Conservation (phyloP, 345 rosid genomes). For the Lumnitzera racemosa region DNA sequence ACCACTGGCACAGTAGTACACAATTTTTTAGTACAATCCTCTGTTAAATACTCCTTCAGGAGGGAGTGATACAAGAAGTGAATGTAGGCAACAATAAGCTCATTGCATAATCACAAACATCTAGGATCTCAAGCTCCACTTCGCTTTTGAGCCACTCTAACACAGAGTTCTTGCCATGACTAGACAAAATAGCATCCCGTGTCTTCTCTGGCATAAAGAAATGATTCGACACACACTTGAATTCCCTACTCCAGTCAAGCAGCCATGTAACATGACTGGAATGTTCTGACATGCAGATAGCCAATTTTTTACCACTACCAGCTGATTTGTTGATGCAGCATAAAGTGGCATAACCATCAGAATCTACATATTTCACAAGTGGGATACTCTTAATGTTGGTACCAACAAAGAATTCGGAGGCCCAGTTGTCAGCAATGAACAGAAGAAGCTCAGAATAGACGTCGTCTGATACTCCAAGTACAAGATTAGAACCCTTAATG, state of each 20-base stretch:
- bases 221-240: slow-evolving; percentile 19
- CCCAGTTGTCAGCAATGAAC: slow-evolving; percentile 51
- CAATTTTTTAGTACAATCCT: slow-evolving; percentile 11
- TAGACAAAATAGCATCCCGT: slow-evolving; percentile 19
- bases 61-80: slow-evolving; percentile 52
- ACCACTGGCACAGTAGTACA: slow-evolving; percentile 46
- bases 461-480: slow-evolving; percentile 34
- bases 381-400: slow-evolving; percentile 35
- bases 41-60: slow-evolving; percentile 13
- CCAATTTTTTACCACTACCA: background rate
- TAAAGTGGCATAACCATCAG: slow-evolving; percentile 25
- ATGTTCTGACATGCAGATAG: slow-evolving; percentile 15
- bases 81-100: slow-evolving; percentile 35
- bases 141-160: slow-evolving; percentile 32
- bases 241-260: slow-evolving; percentile 46
- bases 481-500: slow-evolving; percentile 47
- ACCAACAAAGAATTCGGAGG: slow-evolving; percentile 14
- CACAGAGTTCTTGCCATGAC: slow-evolving; percentile 12
- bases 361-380: slow-evolving; percentile 37
- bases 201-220: slow-evolving; percentile 44
- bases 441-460: slow-evolving; percentile 41
- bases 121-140: slow-evolving; percentile 5
- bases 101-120: slow-evolving; percentile 33
- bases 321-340: slow-evolving; percentile 22
- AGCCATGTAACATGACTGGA: slow-evolving; percentile 28